Evolutionary conservation across 768 basidiomycete genomes (phyloP).

Genomic region (Cubamyces lactineus): DNA sequence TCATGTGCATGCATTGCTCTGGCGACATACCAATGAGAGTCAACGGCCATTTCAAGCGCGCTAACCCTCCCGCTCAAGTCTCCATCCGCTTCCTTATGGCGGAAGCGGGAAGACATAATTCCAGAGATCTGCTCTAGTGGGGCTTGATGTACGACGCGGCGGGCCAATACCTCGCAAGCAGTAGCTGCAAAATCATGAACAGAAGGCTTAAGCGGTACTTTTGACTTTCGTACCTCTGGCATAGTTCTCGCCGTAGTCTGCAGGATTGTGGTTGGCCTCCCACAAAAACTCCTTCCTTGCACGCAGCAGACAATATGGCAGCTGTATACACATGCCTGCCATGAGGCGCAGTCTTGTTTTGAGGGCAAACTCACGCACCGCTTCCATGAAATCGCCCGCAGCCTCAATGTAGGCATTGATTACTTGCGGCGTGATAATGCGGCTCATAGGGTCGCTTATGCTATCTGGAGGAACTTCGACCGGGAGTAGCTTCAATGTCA

Average conservation of each 20-base stretch:
- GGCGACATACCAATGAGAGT: slow-evolving; percentile 73
- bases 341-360: background rate
- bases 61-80: slow-evolving; percentile 75
- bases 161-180: slow-evolving; percentile 85
- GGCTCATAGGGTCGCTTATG: slow-evolving; percentile 77
- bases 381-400: slow-evolving; percentile 87
- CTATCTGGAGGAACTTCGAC: slow-evolving; percentile 70
- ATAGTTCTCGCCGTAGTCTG: slow-evolving; percentile 85
- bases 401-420: slow-evolving; percentile 76
- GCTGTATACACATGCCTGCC: slow-evolving; percentile 41
- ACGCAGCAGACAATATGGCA: slow-evolving; percentile 81
- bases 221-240: slow-evolving; percentile 62
- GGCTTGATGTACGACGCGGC: slow-evolving; percentile 73
- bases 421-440: slow-evolving; percentile 81
- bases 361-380: slow-evolving; percentile 51
- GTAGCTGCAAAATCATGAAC: slow-evolving; percentile 49
- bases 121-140: slow-evolving; percentile 63
- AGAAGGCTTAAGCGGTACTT: background rate
- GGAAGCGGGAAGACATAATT: slow-evolving; percentile 81
- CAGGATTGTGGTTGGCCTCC: slow-evolving; percentile 80
- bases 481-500: slow-evolving; percentile 77
- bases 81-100: slow-evolving; percentile 72
- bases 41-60: slow-evolving; percentile 89
- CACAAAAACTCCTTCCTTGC: slow-evolving; percentile 80
- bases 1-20: background rate